These are phyloP conservation scores for Pluteus cervinus DNA, from an alignment of 768 basidiomycete genomes.

Conservation along the genomic window DNA sequence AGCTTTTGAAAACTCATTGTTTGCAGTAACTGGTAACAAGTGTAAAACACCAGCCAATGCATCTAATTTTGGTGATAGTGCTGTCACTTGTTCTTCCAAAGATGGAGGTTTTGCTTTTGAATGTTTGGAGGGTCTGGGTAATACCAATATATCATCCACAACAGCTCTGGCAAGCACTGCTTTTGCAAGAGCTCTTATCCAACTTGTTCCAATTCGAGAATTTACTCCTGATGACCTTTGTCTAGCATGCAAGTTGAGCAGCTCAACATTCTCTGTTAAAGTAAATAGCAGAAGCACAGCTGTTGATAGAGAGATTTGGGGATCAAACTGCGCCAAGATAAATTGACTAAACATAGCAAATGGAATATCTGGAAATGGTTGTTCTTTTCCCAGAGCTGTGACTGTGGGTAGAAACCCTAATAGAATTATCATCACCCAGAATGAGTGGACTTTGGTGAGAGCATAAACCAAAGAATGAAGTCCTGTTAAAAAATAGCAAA, in stretches of 20 bases:
- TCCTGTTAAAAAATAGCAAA: too few relatives aligned
- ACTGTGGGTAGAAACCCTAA: neutral
- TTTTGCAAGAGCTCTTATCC: neutral
- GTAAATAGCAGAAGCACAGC: neutral
- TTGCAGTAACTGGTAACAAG: neutral
- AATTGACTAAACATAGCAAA: slow-evolving; percentile 1
- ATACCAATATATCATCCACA: too few relatives aligned
- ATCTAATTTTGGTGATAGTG: too few relatives aligned
- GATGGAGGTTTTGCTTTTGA: too few relatives aligned
- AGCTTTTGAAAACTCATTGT: neutral
- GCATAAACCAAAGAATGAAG: too few relatives aligned
- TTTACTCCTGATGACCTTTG: neutral
- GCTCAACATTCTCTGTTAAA: slow-evolving; percentile 2
- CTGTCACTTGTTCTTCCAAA: too few relatives aligned
- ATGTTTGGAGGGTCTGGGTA: too few relatives aligned
- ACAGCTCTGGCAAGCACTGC: too few relatives aligned
- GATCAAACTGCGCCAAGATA: neutral
- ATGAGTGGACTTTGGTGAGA: too few relatives aligned
- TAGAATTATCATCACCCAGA: neutral
- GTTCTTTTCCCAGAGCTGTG: neutral
- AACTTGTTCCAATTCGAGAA: neutral
- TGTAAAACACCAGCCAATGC: too few relatives aligned
- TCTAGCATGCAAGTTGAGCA: neutral
- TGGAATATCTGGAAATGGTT: slow-evolving; percentile 1
- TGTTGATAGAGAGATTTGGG: neutral